Evolutionary conservation across 495 filamentous ascomycete species (phyloP).

Genomic region (Hypoxylon perforatum): DNA sequence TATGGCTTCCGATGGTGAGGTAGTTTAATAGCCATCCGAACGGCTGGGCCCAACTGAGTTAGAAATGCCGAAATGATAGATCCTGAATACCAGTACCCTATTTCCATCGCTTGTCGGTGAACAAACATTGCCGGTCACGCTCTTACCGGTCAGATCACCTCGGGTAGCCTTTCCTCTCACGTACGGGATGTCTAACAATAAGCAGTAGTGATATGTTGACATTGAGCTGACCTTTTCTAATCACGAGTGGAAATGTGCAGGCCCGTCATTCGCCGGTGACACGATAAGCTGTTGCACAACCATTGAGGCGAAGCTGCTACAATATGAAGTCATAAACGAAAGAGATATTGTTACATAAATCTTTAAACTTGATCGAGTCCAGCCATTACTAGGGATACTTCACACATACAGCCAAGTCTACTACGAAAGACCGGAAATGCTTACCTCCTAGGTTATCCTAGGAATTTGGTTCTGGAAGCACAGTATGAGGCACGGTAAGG

Average conservation of each 20-base stretch:
- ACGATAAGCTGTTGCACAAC: conserved; percentile 6
- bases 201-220: conserved; percentile 3
- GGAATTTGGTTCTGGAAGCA: conserved; percentile 23
- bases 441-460: not conserved
- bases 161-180: conserved; percentile 12
- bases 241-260: not conserved
- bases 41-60: not conserved
- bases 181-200: conserved; percentile 6
- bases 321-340: too few relatives aligned
- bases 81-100: too few relatives aligned
- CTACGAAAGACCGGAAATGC: too few relatives aligned
- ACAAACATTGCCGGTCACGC: not conserved
- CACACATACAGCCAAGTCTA: too few relatives aligned
- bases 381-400: too few relatives aligned
- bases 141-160: conserved; percentile 17
- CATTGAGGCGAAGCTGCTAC: not conserved
- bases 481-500: conserved; percentile 15
- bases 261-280: conserved; percentile 3
- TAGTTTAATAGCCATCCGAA: too few relatives aligned
- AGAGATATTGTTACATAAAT: too few relatives aligned
- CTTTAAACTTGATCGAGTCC: too few relatives aligned
- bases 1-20: not conserved
- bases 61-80: conserved; percentile 10
- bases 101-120: too few relatives aligned
- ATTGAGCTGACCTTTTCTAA: not conserved